Conservation (phyloP, 73 alveolate genomes). For the Symbiodinium pilosum region DNA sequence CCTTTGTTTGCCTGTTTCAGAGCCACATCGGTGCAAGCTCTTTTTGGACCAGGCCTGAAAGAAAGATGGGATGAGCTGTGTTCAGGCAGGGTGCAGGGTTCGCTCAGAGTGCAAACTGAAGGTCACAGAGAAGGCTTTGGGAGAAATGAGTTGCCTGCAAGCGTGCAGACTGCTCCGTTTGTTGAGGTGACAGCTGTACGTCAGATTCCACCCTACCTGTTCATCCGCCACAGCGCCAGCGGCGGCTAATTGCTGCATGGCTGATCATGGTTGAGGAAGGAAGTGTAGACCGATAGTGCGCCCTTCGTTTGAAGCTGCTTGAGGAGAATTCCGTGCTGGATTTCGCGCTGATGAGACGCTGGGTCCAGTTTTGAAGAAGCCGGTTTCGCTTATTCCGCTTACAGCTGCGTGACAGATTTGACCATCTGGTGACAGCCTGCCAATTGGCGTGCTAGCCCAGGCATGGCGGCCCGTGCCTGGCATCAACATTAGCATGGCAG, state of each 20-base stretch:
- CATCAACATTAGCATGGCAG: too few relatives aligned
- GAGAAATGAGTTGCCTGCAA: too few relatives aligned
- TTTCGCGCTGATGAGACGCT: constrained; percentile 64
- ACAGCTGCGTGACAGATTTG: too few relatives aligned
- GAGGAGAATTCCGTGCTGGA: constrained; percentile 53
- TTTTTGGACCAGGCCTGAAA: not conserved
- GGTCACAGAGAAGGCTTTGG: too few relatives aligned
- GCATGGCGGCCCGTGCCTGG: constrained; percentile 1
- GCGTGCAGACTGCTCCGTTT: too few relatives aligned
- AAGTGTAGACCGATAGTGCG: too few relatives aligned
- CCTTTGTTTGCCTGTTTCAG: too few relatives aligned
- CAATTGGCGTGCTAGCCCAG: too few relatives aligned
- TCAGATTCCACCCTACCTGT: not conserved
- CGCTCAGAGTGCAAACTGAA: too few relatives aligned
- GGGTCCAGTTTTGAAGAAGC: not conserved
- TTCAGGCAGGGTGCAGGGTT: not conserved
- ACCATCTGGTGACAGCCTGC: too few relatives aligned
- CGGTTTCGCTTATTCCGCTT: too few relatives aligned
- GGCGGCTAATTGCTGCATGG: not conserved
- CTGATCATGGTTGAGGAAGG: not conserved
- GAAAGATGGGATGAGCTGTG: not conserved
- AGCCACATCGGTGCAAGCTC: not conserved
- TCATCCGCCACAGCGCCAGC: not conserved
- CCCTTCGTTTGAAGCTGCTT: not conserved
- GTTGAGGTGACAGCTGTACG: not conserved